phyloP scores from a whole-genome alignment of 1,284 basidiomycete genomes.

The Heliocybe sulcata region DNA sequence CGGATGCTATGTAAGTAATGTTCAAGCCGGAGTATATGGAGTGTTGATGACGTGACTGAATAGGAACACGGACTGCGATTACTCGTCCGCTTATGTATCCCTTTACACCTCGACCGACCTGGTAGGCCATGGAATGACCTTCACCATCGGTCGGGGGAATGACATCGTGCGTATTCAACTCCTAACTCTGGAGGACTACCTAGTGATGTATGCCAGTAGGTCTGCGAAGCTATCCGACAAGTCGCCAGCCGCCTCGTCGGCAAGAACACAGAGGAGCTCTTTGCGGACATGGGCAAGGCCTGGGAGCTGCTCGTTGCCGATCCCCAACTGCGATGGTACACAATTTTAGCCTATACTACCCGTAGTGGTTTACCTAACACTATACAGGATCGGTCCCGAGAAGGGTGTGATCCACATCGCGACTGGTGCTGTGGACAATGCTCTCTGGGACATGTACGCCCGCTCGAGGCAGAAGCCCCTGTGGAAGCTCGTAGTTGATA shows the following conservation, averaged over 20 bases:
- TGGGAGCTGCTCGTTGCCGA: constrained; percentile 80
- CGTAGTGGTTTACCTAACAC: neutral
- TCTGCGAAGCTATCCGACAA: constrained; percentile 74
- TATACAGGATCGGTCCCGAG: constrained; percentile 78
- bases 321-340: constrained; percentile 83
- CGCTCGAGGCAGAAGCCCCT: constrained; percentile 71
- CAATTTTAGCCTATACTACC: constrained; percentile 12
- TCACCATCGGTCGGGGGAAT: constrained; percentile 94
- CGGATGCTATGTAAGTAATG: constrained; percentile 68
- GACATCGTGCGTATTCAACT: constrained; percentile 56
- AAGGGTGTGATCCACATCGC: constrained; percentile 86
- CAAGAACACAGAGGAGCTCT: constrained; percentile 79
- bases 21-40: neutral
- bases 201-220: constrained; percentile 29
- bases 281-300: constrained; percentile 83
- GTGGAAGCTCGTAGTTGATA: constrained; percentile 82
- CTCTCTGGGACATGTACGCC: constrained; percentile 81
- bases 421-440: constrained; percentile 74
- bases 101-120: constrained; percentile 70
- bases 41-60: neutral
- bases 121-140: constrained; percentile 90
- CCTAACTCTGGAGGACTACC: neutral
- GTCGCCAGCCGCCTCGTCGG: constrained; percentile 79
- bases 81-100: constrained; percentile 87
- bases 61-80: constrained; percentile 93